These are phyloP conservation scores for Coemansia javaensis DNA, from an alignment of 192 early-diverging fungal genomes.

Conservation along the genomic window DNA sequence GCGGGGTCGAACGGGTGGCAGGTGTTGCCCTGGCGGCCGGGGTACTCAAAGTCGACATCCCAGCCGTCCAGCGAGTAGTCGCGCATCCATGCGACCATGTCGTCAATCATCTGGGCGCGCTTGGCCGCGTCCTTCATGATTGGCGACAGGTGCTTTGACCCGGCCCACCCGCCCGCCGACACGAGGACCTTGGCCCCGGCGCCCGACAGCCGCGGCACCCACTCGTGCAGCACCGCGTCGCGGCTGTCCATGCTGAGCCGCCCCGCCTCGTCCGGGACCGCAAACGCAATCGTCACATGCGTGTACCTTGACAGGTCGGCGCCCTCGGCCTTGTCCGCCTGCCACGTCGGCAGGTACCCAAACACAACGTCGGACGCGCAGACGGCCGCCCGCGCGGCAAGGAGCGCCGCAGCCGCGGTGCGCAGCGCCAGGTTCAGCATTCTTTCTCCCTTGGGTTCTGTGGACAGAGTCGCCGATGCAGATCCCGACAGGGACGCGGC, in stretches of 20 bases:
- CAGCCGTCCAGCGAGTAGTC: constrained; percentile 63
- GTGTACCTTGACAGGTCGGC: constrained; percentile 57
- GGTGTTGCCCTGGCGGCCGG: constrained; percentile 47
- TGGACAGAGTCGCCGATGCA: too few species aligned
- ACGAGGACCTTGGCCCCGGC: constrained; percentile 54
- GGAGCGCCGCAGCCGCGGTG: not conserved
- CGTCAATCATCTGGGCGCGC: constrained; percentile 49
- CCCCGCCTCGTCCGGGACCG: constrained; percentile 39
- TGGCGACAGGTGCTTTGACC: constrained; percentile 54
- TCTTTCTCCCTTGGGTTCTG: too few species aligned
- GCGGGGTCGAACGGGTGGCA: constrained; percentile 46
- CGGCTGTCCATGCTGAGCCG: constrained; percentile 31
- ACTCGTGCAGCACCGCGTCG: constrained; percentile 33
- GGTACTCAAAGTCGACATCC: constrained; percentile 76
- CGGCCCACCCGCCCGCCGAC: constrained; percentile 70
- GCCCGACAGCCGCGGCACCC: constrained; percentile 45
- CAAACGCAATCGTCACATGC: constrained; percentile 67
- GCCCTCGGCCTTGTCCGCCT: constrained; percentile 22
- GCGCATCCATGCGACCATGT: constrained; percentile 51
- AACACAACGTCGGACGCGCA: constrained; percentile 24
- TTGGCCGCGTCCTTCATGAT: constrained; percentile 42
- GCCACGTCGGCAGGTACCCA: constrained; percentile 50
- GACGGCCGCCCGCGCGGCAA: not conserved
- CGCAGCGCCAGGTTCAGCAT: too few species aligned
- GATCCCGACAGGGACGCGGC: too few species aligned